Base-by-base conservation (phyloP, 805 yeast genomes). In the Hanseniaspora nectarophila region DNA sequence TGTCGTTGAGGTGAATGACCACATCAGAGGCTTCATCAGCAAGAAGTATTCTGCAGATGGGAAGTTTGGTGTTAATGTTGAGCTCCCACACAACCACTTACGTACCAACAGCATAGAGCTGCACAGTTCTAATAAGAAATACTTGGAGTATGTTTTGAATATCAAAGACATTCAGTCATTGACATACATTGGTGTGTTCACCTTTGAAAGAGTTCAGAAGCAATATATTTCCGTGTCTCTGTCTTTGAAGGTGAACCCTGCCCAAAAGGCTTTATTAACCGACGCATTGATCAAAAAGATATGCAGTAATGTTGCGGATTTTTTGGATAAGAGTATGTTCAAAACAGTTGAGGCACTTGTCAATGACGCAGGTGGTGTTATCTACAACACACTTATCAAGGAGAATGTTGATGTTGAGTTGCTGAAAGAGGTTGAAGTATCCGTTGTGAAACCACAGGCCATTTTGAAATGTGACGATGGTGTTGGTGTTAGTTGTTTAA, bases 331-430 rank as follows among this genome's bases (percentile, higher is more conserved):
- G n/a, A 76, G 95, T 1, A 78, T 80, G 56, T 92, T 86, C 69
- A 82, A 85, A 60, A 92, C 99, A 0, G 94, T 92, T 1, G 99
- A 92, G 63, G 96, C 97, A 0, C 72, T 92, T 44, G 95, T 85
- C 3, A 75, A 80, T 54, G 75, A 79, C 10, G 82, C 86, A 26
- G 81, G 86, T 2, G 80, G 79, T 2, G 68, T 76, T 1, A 59
- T 64, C 16, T 45, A 70, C 45, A 28, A 28, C 34, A 26, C 24
- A 4, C 18, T 42, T 24, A 5, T 28, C 33, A 29, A 42, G 6
- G 58, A 67, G 5, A 21, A 38, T 21, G n/a, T 20, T 12, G 32
- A 34, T 23, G 21, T 9, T 29, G 7, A 7, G 1, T 8, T 18
- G 2, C n/a, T 44, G 1, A 20, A 28, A 24, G 16, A 45, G 7